A percentile compares a stretch with the other conserved stretches of the same genome.
These are phyloP conservation scores for Brassica nigra DNA, from an alignment of 345 rosid species.

Conservation along the genomic window DNA sequence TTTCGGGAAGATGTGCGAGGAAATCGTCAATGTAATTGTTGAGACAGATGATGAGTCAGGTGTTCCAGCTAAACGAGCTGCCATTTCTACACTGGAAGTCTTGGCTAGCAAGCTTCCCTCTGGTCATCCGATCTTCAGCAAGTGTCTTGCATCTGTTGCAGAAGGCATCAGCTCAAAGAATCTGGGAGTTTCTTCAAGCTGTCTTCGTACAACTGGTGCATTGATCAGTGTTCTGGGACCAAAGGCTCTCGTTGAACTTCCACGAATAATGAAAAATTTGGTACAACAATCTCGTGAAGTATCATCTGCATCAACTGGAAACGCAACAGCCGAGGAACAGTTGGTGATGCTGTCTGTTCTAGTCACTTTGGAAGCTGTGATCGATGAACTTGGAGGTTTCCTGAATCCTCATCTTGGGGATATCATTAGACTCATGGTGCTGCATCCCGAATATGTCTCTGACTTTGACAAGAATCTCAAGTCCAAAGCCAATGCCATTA, in stretches of 20 bases:
- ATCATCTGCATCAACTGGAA: conserved; percentile 25
- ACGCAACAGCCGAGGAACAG: conserved; percentile 33
- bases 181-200: conserved; percentile 68
- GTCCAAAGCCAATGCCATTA: conserved; percentile 64
- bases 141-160: conserved; percentile 65
- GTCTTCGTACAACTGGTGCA: conserved; percentile 78
- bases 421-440: conserved; percentile 63
- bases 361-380: conserved; percentile 73
- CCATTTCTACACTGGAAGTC: conserved; percentile 75
- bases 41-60: conserved; percentile 51
- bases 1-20: conserved; percentile 63
- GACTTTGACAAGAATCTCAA: conserved; percentile 65
- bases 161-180: conserved; percentile 58
- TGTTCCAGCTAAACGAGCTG: conserved; percentile 61
- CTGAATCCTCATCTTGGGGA: conserved; percentile 84
- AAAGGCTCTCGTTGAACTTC: conserved; percentile 74
- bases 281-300: conserved; percentile 47
- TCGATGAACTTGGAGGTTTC: conserved; percentile 90
- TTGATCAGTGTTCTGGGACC: conserved; percentile 83
- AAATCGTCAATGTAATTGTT: conserved; percentile 66
- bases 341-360: conserved; percentile 69
- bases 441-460: conserved; percentile 57
- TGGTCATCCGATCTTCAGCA: conserved; percentile 64
- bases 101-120: conserved; percentile 69
- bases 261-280: conserved; percentile 66